Conservation (phyloP, 129 eudicot genomes). For the Heracleum sosnowskyi region DNA sequence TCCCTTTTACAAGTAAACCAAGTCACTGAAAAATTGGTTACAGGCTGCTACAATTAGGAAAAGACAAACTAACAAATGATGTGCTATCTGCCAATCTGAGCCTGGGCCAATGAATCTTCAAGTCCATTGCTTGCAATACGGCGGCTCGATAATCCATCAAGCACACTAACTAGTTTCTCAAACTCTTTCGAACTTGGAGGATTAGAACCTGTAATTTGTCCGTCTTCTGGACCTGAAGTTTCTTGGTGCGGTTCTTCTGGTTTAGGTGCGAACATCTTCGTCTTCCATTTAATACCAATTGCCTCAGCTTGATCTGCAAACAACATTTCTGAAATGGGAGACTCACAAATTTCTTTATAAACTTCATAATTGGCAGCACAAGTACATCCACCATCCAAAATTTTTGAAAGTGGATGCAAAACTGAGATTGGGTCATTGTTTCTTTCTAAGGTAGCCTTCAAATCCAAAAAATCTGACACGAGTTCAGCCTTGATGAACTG, state of each 20-base stretch:
- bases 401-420: constrained; percentile 73
- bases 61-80: background rate
- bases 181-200: background rate
- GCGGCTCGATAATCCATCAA: constrained; percentile 5
- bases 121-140: constrained; percentile 16
- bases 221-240: background rate
- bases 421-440: constrained; percentile 48
- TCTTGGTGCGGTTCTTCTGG: constrained; percentile 14
- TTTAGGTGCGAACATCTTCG: constrained; percentile 16
- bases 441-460: constrained; percentile 44
- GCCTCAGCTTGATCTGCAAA: constrained; percentile 84
- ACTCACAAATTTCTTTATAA: constrained; percentile 70
- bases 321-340: constrained; percentile 52
- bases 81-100: constrained; percentile 25
- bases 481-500: constrained; percentile 52
- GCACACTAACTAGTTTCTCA: constrained; percentile 2
- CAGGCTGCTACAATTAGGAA: background rate
- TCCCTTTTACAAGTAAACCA: background rate
- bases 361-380: constrained; percentile 52
- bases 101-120: constrained; percentile 28
- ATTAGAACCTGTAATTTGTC: background rate
- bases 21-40: background rate
- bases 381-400: constrained; percentile 60
- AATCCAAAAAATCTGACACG: constrained; percentile 49
- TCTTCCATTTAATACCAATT: constrained; percentile 29